Evolutionary conservation across 164 flowering plant species (phyloP).

Genomic region (Sextonia rubra): DNA sequence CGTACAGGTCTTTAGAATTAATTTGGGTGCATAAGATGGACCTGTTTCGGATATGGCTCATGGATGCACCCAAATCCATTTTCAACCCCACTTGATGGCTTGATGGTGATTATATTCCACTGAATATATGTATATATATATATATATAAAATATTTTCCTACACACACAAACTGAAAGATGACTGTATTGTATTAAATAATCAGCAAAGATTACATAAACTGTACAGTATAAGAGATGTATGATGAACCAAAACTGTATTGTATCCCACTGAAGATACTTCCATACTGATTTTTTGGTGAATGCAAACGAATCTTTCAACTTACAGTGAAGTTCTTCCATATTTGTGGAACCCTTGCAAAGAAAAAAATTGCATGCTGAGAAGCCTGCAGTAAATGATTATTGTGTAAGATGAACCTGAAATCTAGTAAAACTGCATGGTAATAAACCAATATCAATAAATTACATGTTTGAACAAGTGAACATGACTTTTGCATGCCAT

Average conservation of each 20-base stretch:
- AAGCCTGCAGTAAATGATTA: conserved; percentile 56
- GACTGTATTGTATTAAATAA: no score
- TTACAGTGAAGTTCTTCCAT: conserved; percentile 76
- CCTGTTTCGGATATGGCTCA: no score
- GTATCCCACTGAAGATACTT: neutral
- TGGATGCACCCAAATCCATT: no score
- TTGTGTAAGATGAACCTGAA: conserved; percentile 8
- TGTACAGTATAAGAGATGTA: no score
- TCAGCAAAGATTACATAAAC: no score
- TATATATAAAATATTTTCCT: no score
- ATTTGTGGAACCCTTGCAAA: conserved; percentile 89
- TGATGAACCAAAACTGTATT: neutral
- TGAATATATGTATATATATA: no score
- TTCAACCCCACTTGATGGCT: no score
- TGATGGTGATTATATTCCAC: no score
- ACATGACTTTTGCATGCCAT: neutral
- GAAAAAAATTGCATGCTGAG: conserved; percentile 92
- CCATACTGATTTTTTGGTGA: neutral
- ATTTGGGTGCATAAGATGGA: no score
- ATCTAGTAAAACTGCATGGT: neutral
- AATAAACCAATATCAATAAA: neutral
- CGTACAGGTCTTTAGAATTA: no score
- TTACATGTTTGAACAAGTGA: neutral
- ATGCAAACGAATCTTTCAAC: conserved; percentile 16
- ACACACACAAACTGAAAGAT: no score